These are phyloP conservation scores for Grigorovia transvaalensis DNA, from an alignment of 805 yeast genomes.

Conservation along the genomic window DNA sequence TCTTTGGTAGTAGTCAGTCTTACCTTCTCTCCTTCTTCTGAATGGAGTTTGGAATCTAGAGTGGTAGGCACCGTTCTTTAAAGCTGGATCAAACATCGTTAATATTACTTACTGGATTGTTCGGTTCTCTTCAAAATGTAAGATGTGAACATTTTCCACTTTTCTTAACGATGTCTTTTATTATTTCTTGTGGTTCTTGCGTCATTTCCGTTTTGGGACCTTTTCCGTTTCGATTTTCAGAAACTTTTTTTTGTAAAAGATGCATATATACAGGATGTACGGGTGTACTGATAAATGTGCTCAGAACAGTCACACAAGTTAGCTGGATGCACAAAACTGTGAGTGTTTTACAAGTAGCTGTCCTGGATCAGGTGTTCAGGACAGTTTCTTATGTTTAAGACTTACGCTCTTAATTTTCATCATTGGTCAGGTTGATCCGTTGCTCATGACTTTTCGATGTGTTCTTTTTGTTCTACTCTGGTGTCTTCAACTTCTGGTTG, in stretches of 20 bases:
- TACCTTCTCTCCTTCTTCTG: constrained; percentile 99
- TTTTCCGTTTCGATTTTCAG: background rate
- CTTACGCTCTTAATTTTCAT: too few relatives aligned
- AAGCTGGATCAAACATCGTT: constrained; percentile 25
- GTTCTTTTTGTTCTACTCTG: background rate
- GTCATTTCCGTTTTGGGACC: background rate
- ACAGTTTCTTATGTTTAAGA: too few relatives aligned
- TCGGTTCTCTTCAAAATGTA: constrained; percentile 15
- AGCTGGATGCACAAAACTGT: too few relatives aligned
- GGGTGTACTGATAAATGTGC: background rate
- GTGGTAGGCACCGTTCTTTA: constrained; percentile 88
- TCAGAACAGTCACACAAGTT: too few relatives aligned
- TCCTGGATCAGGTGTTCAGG: too few relatives aligned
- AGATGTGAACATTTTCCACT: background rate
- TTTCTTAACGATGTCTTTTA: background rate
- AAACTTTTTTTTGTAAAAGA: background rate
- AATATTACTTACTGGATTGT: constrained; percentile 13
- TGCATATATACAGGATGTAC: background rate
- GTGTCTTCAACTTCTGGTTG: constrained; percentile 9
- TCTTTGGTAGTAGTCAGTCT: constrained; percentile 99
- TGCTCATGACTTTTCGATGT: background rate
- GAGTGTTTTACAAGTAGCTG: too few relatives aligned
- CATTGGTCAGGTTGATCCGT: too few relatives aligned
- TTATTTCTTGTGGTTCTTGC: background rate
- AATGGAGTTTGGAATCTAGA: constrained; percentile 99